phyloP scores from a whole-genome alignment of 148 eudicot genomes.

The Polygonum maritimum region DNA sequence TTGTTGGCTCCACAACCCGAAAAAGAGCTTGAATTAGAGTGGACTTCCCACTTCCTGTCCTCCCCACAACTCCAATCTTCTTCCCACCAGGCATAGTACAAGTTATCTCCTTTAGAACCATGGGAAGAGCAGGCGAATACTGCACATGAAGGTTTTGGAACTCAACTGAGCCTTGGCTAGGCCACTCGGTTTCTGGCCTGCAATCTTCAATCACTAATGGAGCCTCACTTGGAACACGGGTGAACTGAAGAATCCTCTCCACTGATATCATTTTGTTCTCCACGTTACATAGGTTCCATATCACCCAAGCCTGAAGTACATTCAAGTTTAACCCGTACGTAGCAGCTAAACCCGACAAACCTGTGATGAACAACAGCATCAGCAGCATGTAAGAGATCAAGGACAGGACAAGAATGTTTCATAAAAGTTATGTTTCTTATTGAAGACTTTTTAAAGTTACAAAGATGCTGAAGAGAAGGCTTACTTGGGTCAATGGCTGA shows the following conservation, averaged over 20 bases:
- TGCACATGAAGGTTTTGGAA: conserved; percentile 55
- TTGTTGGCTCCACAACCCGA: conserved; percentile 68
- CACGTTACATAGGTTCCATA: conserved; percentile 95
- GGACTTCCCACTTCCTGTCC: conserved; percentile 93
- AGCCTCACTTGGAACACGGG: conserved; percentile 64
- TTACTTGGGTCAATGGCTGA: conserved; percentile 84
- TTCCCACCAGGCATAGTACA: conserved; percentile 54
- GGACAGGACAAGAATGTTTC: neutral
- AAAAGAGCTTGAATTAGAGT: conserved; percentile 93
- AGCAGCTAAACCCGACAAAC: conserved; percentile 81
- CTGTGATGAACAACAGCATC: conserved; percentile 22
- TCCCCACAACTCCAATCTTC: conserved; percentile 84
- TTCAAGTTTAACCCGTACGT: conserved; percentile 79
- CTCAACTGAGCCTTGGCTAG: conserved; percentile 48
- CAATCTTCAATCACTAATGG: conserved; percentile 43
- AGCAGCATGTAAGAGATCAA: neutral
- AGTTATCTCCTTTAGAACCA: conserved; percentile 69
- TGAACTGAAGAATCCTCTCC: conserved; percentile 71
- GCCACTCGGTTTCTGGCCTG: conserved; percentile 73
- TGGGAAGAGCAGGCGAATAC: conserved; percentile 59
- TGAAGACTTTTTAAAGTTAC: too few relatives aligned
- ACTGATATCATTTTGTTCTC: conserved; percentile 96
- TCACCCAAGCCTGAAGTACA: conserved; percentile 84
- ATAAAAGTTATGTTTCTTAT: neutral
- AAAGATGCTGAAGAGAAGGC: conserved; percentile 7